These are phyloP conservation scores for Botrytis galanthina DNA, from an alignment of 2,329 filamentous ascomycete species.

Conservation along the genomic window DNA sequence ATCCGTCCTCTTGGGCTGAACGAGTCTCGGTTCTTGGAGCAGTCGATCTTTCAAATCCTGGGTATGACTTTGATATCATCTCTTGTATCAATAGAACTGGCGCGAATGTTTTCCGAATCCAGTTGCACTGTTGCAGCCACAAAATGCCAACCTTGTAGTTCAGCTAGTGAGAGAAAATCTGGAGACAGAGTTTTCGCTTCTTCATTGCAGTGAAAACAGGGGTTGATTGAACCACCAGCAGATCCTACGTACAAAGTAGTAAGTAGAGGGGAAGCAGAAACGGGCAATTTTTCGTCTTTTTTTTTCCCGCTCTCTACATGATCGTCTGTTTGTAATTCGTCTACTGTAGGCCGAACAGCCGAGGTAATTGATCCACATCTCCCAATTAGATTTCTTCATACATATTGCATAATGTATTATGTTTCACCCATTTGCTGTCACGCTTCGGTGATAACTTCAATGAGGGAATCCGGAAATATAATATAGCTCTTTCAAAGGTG, in stretches of 20 bases:
- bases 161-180: neutral
- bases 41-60: neutral
- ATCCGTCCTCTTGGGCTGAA: neutral
- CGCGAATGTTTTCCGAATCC: neutral
- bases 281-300: neutral
- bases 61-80: neutral
- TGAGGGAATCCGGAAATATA: neutral
- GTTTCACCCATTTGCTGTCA: neutral
- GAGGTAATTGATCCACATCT: neutral
- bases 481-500: neutral
- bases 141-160: neutral
- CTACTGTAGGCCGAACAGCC: neutral
- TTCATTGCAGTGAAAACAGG: neutral
- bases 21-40: neutral
- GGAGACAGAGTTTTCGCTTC: slow-evolving; percentile 11
- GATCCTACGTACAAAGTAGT: neutral
- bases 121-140: too few relatives aligned
- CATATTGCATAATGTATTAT: neutral
- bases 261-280: neutral
- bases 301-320: neutral
- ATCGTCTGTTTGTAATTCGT: neutral
- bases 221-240: neutral
- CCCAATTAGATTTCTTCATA: neutral
- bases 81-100: neutral
- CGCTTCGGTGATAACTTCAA: neutral